Conservation (phyloP, 2,329 filamentous ascomycete genomes). For the Ophiosphaerella korrae region DNA sequence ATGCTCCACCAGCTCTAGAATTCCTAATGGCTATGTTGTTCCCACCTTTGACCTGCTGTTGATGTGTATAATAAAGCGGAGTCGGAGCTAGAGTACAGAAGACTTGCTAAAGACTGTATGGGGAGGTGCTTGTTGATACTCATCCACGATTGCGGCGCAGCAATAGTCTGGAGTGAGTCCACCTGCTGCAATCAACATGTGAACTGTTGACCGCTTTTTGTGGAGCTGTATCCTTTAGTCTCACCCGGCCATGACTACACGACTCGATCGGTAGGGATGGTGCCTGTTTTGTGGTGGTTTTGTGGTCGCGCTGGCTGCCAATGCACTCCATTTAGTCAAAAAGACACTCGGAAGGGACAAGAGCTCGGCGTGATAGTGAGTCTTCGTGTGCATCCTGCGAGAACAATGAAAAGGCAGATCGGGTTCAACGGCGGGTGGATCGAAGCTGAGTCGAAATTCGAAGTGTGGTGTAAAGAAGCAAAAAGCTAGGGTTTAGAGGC, state of each 20-base stretch:
- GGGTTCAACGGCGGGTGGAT: too few relatives aligned
- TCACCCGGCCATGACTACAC: too few relatives aligned
- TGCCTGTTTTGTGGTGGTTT: too few relatives aligned
- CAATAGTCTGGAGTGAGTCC: not conserved
- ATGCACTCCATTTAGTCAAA: not conserved
- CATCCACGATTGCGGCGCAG: slow-evolving; percentile 4
- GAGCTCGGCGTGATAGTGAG: not conserved
- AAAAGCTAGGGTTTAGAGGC: not conserved
- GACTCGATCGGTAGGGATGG: too few relatives aligned
- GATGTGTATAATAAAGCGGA: not conserved
- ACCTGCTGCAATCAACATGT: not conserved
- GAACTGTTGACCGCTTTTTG: too few relatives aligned
- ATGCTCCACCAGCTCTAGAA: too few relatives aligned
- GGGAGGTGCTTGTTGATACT: not conserved
- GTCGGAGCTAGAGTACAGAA: not conserved
- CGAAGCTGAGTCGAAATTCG: not conserved
- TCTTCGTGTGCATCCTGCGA: too few relatives aligned
- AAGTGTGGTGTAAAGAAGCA: not conserved
- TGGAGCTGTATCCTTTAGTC: too few relatives aligned
- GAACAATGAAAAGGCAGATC: too few relatives aligned
- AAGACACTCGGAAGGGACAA: not conserved
- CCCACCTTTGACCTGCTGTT: too few relatives aligned
- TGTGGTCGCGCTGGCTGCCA: too few relatives aligned
- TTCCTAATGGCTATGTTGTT: too few relatives aligned
- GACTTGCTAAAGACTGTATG: not conserved